Evolutionary conservation across 225 moss, liverwort and hornwort species (phyloP), one percentile per base, ranked within the genome.

Genomic region (Marchantia polymorpha): DNA sequence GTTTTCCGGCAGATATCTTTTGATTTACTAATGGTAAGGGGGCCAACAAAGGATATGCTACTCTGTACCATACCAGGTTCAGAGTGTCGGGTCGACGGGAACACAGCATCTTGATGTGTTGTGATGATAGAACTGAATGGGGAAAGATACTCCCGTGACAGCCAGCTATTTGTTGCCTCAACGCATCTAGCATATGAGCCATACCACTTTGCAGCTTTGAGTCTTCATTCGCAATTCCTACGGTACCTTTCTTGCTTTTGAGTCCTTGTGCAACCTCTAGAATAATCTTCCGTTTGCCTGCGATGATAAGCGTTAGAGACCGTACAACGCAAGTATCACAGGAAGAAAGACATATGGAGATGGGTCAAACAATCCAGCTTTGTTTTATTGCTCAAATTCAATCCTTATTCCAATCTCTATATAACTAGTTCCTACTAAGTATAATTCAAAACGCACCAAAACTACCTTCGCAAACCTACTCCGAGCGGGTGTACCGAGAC

Each of bases 41-140:
- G 39, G 39, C 39, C 39, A 2, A 39, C 39, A 39, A 39, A 39
- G 39, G 39, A 39, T 39, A 39, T 39, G 39, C 39, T 39, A 39
- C 39, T 39, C 39, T 39, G n/a, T 14, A 77, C 30, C 63, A 63
- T 79, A 97, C 96, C 89, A 91, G 88, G 31, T 90, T 88, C 66
- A 88, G 47, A 13, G 91, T 85, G 23, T 84, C 78, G 27, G 96
- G 94, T 79, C 83, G 91, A 74, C 80, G 85, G 81, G 90, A 82
- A 65, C 88, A 86, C 51, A 97, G 88, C 79, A 77, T 81, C 16
- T 82, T 84, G 69, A 97, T 94, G 74, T 97, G 94, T 77, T 97
- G 96, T 68, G 94, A 91, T 31, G 96, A 94, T 74, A 97, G 91
- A 60, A 97, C 92, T 3, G 94, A 93, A 86, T 97, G 96, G 48